Base-by-base conservation (phyloP, 2,329 filamentous ascomycete genomes). In the Xylariaceae sp. region DNA sequence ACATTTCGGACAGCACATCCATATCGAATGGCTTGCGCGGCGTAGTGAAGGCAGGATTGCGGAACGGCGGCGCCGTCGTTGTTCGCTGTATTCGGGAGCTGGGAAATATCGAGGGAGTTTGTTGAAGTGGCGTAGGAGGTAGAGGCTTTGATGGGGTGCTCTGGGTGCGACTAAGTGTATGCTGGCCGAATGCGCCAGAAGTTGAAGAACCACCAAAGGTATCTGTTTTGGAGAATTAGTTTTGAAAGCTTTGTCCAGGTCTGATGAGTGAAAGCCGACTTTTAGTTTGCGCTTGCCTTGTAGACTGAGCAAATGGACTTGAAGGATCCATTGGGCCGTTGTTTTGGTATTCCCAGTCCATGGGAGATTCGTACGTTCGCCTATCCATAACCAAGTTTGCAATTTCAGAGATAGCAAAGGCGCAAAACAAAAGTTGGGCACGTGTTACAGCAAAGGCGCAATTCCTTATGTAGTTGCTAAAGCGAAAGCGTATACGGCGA, bases 261-360 rank as follows among this genome's bases (percentile, higher is more conserved):
- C 41, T 40, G 21, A 43, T 11, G 26, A 20, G 26, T 30, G 47
- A 27, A 36, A 20, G 72, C 75, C 60, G 55, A 81, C 81, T 70
- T 57, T 72, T 75, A 43, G 75, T 70, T 41, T 70, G 66, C 35
- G 69, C 67, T 42, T 65, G 69, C 63, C 70, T 77, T 1, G 76
- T 74, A 30, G 80, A 76, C 58, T 83, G 81, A 16, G 79, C 75
- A 67, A 86, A 87, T 2, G 84, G 84, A 59, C 83, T 86, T 8
- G 81, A 82, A 15, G 77, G 78, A 70, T 87, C 84, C 55, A 83
- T 70, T 15, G 82, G 83, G 1, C 79, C 82, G 41, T 74, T 70
- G 56, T 75, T 77, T 62, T 86, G 79, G 68, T 84, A 87, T 67
- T 87, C 82, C 81, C 82, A 87, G 63, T 87, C 84, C 84, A 87